Evolutionary conservation across 305 asterid species (phyloP).

Genomic region (Fraxinus floribunda): DNA sequence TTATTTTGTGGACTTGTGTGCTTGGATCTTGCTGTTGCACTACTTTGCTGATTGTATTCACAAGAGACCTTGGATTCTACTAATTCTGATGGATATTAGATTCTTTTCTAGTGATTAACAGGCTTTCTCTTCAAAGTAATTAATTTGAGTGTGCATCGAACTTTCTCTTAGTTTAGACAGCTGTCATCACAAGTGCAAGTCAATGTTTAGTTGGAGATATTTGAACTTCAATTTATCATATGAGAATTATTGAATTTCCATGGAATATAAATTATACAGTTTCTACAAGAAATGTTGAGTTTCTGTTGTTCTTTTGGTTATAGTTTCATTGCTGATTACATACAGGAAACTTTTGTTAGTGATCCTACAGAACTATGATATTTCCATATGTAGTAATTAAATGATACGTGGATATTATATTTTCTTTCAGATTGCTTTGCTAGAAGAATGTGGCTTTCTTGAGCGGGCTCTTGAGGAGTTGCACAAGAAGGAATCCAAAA

Average conservation of each 20-base stretch:
- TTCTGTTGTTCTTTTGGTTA: conserved; percentile 15
- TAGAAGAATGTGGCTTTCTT: conserved; percentile 84
- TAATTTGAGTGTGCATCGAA: neutral
- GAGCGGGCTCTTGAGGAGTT: conserved; percentile 92
- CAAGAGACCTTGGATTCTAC: neutral
- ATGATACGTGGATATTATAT: neutral
- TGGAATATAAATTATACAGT: conserved; percentile 2
- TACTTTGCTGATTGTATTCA: neutral
- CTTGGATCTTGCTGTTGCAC: neutral
- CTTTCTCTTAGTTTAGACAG: neutral
- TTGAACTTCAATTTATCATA: neutral
- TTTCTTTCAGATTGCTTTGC: conserved; percentile 35
- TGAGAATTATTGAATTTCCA: conserved; percentile 13
- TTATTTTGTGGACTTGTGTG: neutral
- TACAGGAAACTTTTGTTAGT: conserved; percentile 12
- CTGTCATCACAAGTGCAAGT: neutral
- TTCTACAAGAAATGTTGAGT: neutral
- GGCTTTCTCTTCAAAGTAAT: neutral
- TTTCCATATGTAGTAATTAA: conserved; percentile 15
- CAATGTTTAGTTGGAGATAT: neutral
- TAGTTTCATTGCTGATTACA: conserved; percentile 13
- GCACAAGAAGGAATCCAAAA: conserved; percentile 75
- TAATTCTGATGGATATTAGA: neutral
- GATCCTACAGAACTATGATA: conserved; percentile 17
- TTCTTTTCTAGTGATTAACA: neutral